Evolutionary conservation across 2,329 filamentous ascomycete genomes (phyloP).

Genomic region (Colletotrichum melonis): DNA sequence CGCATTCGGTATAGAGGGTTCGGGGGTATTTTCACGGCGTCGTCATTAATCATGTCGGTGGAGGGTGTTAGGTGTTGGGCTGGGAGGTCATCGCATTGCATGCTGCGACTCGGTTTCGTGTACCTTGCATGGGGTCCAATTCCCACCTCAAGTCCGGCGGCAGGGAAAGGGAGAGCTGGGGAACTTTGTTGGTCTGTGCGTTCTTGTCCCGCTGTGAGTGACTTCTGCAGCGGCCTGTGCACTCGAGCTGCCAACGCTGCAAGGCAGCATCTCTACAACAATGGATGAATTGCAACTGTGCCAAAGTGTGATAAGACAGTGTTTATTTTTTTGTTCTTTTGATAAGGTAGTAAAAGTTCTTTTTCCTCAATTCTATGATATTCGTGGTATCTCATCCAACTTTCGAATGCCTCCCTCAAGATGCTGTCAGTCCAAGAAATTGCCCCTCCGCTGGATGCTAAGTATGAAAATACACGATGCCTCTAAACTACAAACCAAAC

Average conservation of each 20-base stretch:
- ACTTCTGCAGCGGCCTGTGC: not conserved
- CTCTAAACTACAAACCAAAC: not conserved
- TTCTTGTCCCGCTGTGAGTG: not conserved
- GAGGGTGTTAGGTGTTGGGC: not conserved
- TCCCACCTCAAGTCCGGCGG: not conserved
- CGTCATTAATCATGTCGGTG: slow-evolving; percentile 10
- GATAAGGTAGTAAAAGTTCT: not conserved
- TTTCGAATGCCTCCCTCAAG: not conserved
- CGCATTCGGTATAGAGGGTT: not conserved
- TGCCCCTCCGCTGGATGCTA: not conserved
- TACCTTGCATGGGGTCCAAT: not conserved
- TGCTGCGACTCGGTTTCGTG: slow-evolving; percentile 24
- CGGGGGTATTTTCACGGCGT: not conserved
- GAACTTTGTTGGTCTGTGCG: slow-evolving; percentile 1
- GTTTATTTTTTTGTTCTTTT: not conserved
- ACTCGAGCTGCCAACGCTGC: not conserved
- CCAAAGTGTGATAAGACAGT: not conserved
- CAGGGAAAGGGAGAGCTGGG: slow-evolving; percentile 5
- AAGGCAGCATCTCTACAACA: too few species aligned
- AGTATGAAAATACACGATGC: not conserved
- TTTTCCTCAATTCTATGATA: not conserved
- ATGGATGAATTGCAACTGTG: not conserved
- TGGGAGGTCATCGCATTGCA: slow-evolving; percentile 20
- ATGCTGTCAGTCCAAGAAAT: not conserved
- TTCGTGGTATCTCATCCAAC: not conserved